phyloP scores from a whole-genome alignment of 2,329 filamentous ascomycete species.

The Zasmidium cellare region DNA sequence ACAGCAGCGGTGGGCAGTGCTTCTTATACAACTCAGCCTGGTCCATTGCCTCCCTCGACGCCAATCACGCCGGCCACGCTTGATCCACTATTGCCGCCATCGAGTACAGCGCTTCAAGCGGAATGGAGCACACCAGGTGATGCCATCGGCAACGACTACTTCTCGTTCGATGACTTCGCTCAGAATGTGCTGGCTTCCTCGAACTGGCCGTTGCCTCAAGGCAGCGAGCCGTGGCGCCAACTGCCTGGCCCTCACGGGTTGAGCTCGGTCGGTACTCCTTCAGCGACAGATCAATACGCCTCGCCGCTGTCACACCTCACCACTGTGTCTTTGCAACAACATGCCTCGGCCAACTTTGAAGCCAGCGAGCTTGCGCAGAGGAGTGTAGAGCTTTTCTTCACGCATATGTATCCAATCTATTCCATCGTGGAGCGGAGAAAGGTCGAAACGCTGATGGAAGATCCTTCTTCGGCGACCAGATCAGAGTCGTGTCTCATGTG shows the following conservation, averaged over 20 bases:
- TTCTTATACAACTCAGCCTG: neutral
- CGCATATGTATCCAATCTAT: slow-evolving; percentile 18
- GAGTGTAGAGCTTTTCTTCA: slow-evolving; percentile 17
- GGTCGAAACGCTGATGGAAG: slow-evolving; percentile 4
- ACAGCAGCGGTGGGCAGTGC: too few relatives aligned
- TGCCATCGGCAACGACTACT: slow-evolving; percentile 6
- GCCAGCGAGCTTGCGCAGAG: slow-evolving; percentile 3
- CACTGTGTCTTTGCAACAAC: neutral
- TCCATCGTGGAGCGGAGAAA: slow-evolving; percentile 8
- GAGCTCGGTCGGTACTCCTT: neutral
- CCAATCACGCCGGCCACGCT: neutral
- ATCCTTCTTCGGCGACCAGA: neutral
- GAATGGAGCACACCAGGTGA: neutral
- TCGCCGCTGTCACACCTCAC: neutral
- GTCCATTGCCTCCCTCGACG: neutral
- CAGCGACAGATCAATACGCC: neutral
- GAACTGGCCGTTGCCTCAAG: neutral
- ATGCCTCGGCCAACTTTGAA: neutral
- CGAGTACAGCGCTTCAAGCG: neutral
- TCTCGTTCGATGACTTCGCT: slow-evolving; percentile 21
- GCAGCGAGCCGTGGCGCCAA: neutral
- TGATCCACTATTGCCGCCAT: neutral
- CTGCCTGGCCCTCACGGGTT: neutral
- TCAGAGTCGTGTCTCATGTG: slow-evolving; percentile 13
- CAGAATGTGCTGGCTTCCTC: slow-evolving; percentile 11